These are phyloP conservation scores for Umbilicus rupestris DNA, from an alignment of 164 flowering plant genomes.

Conservation along the genomic window DNA sequence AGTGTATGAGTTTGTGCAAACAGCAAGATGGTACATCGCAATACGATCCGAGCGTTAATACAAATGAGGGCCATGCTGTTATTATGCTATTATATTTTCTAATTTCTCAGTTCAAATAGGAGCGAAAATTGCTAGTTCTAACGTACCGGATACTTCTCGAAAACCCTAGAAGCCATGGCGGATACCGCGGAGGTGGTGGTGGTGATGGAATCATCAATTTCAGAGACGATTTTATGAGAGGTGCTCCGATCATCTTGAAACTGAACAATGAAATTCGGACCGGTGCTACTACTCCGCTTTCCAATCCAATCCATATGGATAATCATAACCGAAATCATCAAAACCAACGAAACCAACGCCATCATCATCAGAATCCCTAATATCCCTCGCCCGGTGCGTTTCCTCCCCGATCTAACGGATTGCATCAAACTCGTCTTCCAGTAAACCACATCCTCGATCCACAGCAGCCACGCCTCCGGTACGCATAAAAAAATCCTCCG, in stretches of 20 bases:
- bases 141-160: constrained; percentile 2
- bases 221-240: background rate
- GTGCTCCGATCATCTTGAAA: background rate
- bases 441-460: background rate
- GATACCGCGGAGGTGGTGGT: background rate
- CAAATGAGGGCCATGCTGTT: background rate
- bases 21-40: background rate
- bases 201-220: background rate
- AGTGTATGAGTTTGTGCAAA: background rate
- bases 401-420: background rate
- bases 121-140: too few relatives aligned
- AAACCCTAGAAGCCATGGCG: background rate
- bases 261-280: background rate
- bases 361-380: constrained; percentile 3
- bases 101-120: background rate
- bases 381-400: background rate
- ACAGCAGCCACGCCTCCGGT: background rate
- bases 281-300: background rate
- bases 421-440: background rate
- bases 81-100: background rate
- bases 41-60: background rate
- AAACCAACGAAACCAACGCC: constrained; percentile 6
- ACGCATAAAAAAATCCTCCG: background rate
- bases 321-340: background rate
- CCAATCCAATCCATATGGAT: constrained; percentile 1